Percentiles rank a stretch among this genome's conserved stretches.
phyloP scores from a whole-genome alignment of 2,329 filamentous ascomycete genomes.

The Parafenestella ontariensis region DNA sequence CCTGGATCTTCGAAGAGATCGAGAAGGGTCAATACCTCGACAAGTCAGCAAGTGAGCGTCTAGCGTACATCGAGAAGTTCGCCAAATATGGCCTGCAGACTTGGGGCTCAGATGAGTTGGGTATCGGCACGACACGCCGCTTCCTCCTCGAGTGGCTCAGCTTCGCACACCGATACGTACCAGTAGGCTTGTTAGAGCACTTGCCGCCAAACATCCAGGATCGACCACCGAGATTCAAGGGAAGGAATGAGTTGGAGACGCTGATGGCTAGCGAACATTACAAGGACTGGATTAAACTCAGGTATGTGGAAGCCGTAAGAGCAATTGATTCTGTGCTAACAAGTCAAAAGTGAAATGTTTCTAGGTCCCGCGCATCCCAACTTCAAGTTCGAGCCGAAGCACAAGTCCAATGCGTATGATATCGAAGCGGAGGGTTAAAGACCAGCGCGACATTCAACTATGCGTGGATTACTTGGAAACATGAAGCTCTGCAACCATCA shows the following conservation, averaged over 20 bases:
- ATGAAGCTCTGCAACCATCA: no score
- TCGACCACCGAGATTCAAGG: constrained; percentile 81
- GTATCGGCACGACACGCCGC: constrained; percentile 85
- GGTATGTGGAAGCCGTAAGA: constrained; percentile 60
- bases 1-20: constrained; percentile 98
- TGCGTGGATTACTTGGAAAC: background rate
- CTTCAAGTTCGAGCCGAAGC: constrained; percentile 96
- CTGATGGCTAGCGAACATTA: constrained; percentile 89
- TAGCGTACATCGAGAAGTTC: constrained; percentile 87
- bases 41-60: constrained; percentile 87
- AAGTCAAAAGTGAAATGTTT: constrained; percentile 83
- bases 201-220: constrained; percentile 90
- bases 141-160: constrained; percentile 97
- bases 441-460: background rate
- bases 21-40: constrained; percentile 90
- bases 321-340: constrained; percentile 15
- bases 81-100: constrained; percentile 87
- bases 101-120: constrained; percentile 95
- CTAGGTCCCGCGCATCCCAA: constrained; percentile 86
- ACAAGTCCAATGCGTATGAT: constrained; percentile 93
- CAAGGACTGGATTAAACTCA: constrained; percentile 98
- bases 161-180: constrained; percentile 91
- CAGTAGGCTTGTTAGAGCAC: constrained; percentile 84
- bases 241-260: constrained; percentile 92
- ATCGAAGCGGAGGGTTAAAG: constrained; percentile 62